These are phyloP conservation scores for Cadophora luteo-olivacea DNA, from an alignment of 2,329 filamentous ascomycete species.

Conservation along the genomic window DNA sequence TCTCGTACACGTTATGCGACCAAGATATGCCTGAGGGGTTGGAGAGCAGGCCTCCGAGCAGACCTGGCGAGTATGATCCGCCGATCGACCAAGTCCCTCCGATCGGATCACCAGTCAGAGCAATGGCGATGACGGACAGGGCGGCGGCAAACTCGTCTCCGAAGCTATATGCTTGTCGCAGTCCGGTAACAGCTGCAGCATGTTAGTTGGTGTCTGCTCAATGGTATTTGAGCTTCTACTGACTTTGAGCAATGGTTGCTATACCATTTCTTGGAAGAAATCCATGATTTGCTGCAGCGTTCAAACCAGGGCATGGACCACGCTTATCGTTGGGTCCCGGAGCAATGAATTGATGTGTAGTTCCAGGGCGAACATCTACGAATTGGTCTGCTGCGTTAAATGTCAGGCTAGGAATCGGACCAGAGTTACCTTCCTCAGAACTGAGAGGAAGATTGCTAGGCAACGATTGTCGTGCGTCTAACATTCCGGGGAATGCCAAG, in stretches of 20 bases:
- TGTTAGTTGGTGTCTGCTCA: not conserved
- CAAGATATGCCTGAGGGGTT: slow-evolving; percentile 24
- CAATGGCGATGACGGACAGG: slow-evolving; percentile 24
- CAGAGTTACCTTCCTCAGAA: slow-evolving; percentile 27
- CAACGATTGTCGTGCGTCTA: slow-evolving; percentile 14
- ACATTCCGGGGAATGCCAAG: slow-evolving; percentile 16
- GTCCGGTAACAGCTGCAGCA: slow-evolving; percentile 24
- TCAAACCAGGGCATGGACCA: slow-evolving; percentile 42
- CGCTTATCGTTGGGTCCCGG: slow-evolving; percentile 23
- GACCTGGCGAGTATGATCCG: slow-evolving; percentile 20
- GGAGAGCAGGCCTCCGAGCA: slow-evolving; percentile 22
- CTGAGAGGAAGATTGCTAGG: slow-evolving; percentile 23
- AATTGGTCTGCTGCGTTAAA: slow-evolving; percentile 28
- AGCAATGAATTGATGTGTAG: slow-evolving; percentile 25
- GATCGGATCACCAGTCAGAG: slow-evolving; percentile 24
- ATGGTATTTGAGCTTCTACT: not conserved
- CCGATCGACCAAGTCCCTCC: slow-evolving; percentile 29
- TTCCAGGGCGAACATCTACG: slow-evolving; percentile 28
- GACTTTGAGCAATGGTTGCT: slow-evolving; percentile 24
- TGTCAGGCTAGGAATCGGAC: slow-evolving; percentile 21
- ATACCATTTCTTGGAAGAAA: slow-evolving; percentile 42
- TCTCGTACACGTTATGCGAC: slow-evolving; percentile 30
- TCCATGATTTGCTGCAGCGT: slow-evolving; percentile 49
- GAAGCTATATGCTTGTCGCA: slow-evolving; percentile 25
- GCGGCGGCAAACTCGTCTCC: slow-evolving; percentile 23